Evolutionary conservation across 176 grass and related monocot species (phyloP).

Genomic region (Cenchrus fungigraminus): DNA sequence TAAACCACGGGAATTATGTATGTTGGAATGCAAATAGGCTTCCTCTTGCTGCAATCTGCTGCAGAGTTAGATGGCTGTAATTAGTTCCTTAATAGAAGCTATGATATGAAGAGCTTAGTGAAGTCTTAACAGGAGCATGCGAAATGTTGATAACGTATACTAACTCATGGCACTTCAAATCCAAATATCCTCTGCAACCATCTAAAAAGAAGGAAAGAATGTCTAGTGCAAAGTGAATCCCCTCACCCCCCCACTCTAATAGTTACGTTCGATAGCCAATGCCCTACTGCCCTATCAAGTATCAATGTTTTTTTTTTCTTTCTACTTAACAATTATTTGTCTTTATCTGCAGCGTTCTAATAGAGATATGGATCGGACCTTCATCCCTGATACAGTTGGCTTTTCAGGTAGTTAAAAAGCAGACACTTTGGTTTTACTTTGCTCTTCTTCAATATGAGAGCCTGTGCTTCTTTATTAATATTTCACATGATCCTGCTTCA

Average conservation of each 20-base stretch:
- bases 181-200: conserved; percentile 1
- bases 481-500: conserved; percentile 28
- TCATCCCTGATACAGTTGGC: conserved; percentile 66
- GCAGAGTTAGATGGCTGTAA: background rate
- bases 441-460: background rate
- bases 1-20: conserved; percentile 6
- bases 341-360: conserved; percentile 73
- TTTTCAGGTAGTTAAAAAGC: conserved; percentile 77
- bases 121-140: background rate
- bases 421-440: conserved; percentile 3
- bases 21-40: background rate
- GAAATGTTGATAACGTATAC: conserved; percentile 18
- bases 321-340: conserved; percentile 35
- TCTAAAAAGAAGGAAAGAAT: background rate
- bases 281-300: background rate
- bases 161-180: background rate
- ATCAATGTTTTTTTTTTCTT: conserved; percentile 9
- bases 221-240: background rate
- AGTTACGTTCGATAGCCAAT: conserved; percentile 15
- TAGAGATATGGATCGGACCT: conserved; percentile 77
- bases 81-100: conserved; percentile 19
- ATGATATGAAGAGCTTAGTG: conserved; percentile 15
- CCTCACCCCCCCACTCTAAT: background rate
- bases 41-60: background rate
- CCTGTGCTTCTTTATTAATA: conserved; percentile 28